Evolutionary conservation across 164 flowering plant genomes (phyloP).

Genomic region (Vitis amurensis): DNA sequence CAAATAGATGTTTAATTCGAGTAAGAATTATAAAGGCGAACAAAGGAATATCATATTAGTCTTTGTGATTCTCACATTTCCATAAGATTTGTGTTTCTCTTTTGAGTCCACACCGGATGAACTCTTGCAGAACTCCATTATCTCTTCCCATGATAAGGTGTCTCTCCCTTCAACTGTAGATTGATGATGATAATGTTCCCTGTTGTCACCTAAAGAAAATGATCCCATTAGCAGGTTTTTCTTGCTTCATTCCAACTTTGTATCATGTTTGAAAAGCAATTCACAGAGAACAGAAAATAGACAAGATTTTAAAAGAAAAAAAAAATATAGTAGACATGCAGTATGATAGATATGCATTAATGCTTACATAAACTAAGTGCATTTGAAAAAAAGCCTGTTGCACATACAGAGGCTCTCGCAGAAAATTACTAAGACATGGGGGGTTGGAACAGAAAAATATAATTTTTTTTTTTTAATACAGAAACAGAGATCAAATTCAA

Average conservation of each 20-base stretch:
- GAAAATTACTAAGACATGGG: too few species aligned
- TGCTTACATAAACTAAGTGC: too few species aligned
- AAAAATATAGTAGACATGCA: too few species aligned
- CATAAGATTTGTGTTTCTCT: slow-evolving; percentile 19
- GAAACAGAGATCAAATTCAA: too few species aligned
- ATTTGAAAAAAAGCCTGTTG: too few species aligned
- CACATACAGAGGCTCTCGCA: too few species aligned
- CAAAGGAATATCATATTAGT: neutral
- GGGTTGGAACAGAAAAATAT: too few species aligned
- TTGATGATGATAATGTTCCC: slow-evolving; percentile 21
- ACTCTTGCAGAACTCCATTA: slow-evolving; percentile 34
- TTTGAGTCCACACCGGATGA: slow-evolving; percentile 24
- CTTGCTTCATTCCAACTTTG: neutral
- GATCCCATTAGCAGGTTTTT: neutral
- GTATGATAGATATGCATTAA: too few species aligned
- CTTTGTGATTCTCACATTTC: slow-evolving; percentile 33
- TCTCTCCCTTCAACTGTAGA: slow-evolving; percentile 25
- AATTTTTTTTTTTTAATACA: too few species aligned
- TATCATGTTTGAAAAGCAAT: too few species aligned
- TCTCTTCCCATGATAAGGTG: slow-evolving; percentile 49
- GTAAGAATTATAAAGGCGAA: neutral
- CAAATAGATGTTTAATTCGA: neutral
- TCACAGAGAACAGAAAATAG: too few species aligned
- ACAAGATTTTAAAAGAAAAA: too few species aligned
- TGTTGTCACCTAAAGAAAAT: slow-evolving; percentile 35